Percentiles rank a stretch among this genome's conserved stretches.
Conservation (phyloP, 176 grass and related monocot genomes). For the Raddia distichophylla region DNA sequence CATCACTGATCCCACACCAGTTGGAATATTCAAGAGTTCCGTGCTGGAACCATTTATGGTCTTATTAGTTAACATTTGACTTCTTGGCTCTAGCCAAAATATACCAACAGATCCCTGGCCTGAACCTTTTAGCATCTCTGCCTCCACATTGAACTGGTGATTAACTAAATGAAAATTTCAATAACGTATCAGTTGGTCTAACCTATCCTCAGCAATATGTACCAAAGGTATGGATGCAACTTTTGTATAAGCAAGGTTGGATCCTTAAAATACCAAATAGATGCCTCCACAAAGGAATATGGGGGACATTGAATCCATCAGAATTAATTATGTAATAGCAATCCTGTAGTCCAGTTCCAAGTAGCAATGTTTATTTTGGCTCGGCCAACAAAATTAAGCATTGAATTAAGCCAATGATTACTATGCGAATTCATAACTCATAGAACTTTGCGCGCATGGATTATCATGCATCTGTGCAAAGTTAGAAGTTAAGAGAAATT, state of each 20-base stretch:
- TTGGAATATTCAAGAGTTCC: slow-evolving; percentile 15
- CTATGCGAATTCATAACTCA: not conserved
- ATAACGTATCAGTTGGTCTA: not conserved
- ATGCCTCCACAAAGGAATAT: not conserved
- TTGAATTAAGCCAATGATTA: not conserved
- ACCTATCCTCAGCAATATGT: not conserved
- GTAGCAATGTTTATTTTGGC: not conserved
- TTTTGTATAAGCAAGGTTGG: not conserved
- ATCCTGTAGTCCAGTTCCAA: not conserved
- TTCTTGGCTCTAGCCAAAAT: not conserved
- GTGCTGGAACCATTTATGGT: not conserved
- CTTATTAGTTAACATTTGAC: not conserved
- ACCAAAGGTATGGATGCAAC: not conserved
- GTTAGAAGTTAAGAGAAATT: not conserved
- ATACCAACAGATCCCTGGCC: not conserved
- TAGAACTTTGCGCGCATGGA: not conserved
- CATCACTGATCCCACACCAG: not conserved
- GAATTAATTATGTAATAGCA: not conserved
- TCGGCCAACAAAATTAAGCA: not conserved
- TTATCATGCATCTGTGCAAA: not conserved
- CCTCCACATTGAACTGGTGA: not conserved
- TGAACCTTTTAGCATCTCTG: not conserved
- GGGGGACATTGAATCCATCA: not conserved
- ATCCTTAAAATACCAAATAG: not conserved
- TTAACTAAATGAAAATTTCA: not conserved